phyloP scores from a whole-genome alignment of 1,284 basidiomycete species.

The Apiotrichum mycotoxinovorans region DNA sequence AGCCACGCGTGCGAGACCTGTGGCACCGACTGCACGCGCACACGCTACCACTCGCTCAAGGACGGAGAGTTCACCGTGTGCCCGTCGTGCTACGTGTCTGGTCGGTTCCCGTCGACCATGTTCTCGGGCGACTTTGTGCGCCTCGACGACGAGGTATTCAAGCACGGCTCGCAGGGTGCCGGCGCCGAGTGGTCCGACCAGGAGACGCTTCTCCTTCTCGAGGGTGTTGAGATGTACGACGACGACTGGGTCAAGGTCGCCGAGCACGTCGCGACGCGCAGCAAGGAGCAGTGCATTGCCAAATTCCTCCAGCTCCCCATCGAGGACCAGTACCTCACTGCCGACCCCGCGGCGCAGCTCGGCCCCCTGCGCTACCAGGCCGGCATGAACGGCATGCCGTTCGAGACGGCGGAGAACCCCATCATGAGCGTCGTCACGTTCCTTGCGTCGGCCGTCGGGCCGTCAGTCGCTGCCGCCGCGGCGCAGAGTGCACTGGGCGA shows the following conservation, averaged over 20 bases:
- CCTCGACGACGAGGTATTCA: slow-evolving; percentile 61
- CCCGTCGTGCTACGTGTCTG: slow-evolving; percentile 87
- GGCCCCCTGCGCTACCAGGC: slow-evolving; percentile 69
- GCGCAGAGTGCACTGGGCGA: slow-evolving; percentile 81
- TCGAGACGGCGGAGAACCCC: slow-evolving; percentile 92
- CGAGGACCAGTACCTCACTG: slow-evolving; percentile 76
- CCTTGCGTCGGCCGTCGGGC: slow-evolving; percentile 85
- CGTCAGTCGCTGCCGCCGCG: slow-evolving; percentile 86
- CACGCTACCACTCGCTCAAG: slow-evolving; percentile 90
- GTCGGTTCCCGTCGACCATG: slow-evolving; percentile 93
- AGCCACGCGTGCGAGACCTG: slow-evolving; percentile 88
- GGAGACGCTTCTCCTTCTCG: slow-evolving; percentile 81
- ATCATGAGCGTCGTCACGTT: slow-evolving; percentile 99
- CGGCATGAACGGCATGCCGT: slow-evolving; percentile 63
- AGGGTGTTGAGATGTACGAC: slow-evolving; percentile 96
- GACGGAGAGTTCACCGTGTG: slow-evolving; percentile 87
- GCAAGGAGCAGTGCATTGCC: slow-evolving; percentile 89
- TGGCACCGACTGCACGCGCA: slow-evolving; percentile 82
- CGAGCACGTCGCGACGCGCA: slow-evolving; percentile 85
- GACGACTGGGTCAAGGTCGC: slow-evolving; percentile 93
- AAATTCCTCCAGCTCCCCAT: slow-evolving; percentile 96
- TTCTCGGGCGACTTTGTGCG: slow-evolving; percentile 98
- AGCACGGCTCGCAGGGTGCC: slow-evolving; percentile 53
- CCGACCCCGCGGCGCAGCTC: slow-evolving; percentile 53
- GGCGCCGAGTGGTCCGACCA: slow-evolving; percentile 83